Evolutionary conservation across 139 green algal genomes (phyloP).

Genomic region (Deuterostichococcus epilithicus): DNA sequence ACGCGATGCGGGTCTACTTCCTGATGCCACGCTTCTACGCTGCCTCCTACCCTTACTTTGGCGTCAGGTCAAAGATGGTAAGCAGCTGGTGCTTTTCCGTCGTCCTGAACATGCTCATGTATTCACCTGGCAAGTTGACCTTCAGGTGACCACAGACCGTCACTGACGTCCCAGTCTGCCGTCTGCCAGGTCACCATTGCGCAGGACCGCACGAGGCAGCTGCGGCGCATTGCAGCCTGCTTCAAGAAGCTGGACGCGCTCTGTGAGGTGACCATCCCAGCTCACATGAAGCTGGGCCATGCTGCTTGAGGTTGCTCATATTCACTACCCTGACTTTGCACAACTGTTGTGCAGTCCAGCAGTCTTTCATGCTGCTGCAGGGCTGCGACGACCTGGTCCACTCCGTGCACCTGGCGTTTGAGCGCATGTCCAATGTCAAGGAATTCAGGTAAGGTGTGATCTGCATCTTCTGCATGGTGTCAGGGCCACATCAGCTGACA

Average conservation of each 20-base stretch:
- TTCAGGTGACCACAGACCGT: background rate
- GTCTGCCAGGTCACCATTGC: conserved; percentile 21
- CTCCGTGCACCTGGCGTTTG: conserved; percentile 27
- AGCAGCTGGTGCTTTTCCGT: background rate
- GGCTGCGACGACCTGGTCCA: background rate
- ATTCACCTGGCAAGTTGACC: background rate
- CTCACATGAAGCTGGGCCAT: background rate
- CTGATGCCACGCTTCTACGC: conserved; percentile 49
- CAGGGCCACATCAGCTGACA: too few species aligned
- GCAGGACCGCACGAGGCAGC: conserved; percentile 15
- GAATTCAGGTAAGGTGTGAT: conserved; percentile 36
- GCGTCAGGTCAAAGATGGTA: conserved; percentile 41
- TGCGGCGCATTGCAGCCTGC: conserved; percentile 10
- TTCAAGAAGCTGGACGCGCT: conserved; percentile 25
- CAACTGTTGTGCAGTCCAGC: background rate
- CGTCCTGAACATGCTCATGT: background rate
- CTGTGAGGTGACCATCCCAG: conserved; percentile 5
- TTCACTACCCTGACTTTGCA: too few species aligned
- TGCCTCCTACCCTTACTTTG: conserved; percentile 39
- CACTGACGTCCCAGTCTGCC: too few species aligned
- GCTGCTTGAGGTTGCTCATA: background rate
- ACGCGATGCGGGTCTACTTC: conserved; percentile 48
- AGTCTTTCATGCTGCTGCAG: background rate
- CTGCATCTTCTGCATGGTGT: too few species aligned
- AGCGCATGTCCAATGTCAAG: conserved; percentile 50